phyloP scores from a whole-genome alignment of 495 filamentous ascomycete genomes.

The Xylaria palmicola region DNA sequence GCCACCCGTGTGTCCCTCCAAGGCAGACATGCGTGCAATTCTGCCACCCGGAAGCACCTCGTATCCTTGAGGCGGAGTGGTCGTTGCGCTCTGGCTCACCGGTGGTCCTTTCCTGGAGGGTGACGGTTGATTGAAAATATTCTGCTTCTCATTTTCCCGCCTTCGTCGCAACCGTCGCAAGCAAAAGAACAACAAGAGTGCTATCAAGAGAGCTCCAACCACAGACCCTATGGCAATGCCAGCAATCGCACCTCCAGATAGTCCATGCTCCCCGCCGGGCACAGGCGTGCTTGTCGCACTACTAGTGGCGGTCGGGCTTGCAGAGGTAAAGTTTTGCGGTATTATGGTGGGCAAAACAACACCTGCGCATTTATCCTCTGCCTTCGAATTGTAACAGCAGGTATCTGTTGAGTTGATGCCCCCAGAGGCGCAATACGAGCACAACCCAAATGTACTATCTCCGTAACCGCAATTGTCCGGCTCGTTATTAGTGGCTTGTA shows the following conservation, averaged over 20 bases:
- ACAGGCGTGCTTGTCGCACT: conserved; percentile 43
- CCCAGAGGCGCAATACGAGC: conserved; percentile 77
- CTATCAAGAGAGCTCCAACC: conserved; percentile 65
- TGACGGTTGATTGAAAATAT: conserved; percentile 81
- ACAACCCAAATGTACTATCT: conserved; percentile 78
- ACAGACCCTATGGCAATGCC: conserved; percentile 86
- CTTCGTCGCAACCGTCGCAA: conserved; percentile 60
- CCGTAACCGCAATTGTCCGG: conserved; percentile 84
- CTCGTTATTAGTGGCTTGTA: conserved; percentile 77
- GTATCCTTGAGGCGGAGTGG: conserved; percentile 56
- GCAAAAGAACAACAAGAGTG: conserved; percentile 59
- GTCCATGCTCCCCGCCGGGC: conserved; percentile 39
- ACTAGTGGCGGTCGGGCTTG: conserved; percentile 43
- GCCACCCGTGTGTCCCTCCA: conserved; percentile 68
- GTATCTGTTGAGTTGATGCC: conserved; percentile 91
- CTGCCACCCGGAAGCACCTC: conserved; percentile 81
- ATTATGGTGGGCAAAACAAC: conserved; percentile 75
- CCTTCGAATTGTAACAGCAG: conserved; percentile 84
- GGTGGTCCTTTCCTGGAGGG: conserved; percentile 61
- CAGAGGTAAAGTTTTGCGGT: conserved; percentile 64
- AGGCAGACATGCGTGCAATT: conserved; percentile 92
- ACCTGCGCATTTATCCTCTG: conserved; percentile 63
- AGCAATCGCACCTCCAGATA: conserved; percentile 84
- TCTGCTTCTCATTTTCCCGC: conserved; percentile 59
- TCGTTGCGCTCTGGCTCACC: conserved; percentile 32